phyloP scores from a whole-genome alignment of 2,329 filamentous ascomycete genomes.

The Alternaria brassicae region DNA sequence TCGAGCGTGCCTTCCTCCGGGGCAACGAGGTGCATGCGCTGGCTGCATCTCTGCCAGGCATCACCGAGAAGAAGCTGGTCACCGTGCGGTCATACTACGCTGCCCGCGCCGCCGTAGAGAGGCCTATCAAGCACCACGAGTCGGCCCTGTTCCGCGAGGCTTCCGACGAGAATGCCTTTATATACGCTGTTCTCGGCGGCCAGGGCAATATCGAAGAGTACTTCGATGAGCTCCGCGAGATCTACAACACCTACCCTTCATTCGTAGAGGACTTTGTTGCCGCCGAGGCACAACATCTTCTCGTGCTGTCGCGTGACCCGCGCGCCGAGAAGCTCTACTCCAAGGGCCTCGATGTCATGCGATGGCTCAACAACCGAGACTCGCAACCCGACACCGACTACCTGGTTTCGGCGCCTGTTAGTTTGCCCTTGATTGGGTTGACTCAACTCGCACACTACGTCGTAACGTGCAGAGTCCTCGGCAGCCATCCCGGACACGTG shows the following conservation, averaged over 20 bases:
- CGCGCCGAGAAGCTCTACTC: conserved; percentile 93
- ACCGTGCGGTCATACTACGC: conserved; percentile 92
- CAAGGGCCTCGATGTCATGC: conserved; percentile 94
- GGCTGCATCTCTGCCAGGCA: conserved; percentile 84
- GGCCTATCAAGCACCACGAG: conserved; percentile 89
- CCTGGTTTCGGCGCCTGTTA: conserved; percentile 62
- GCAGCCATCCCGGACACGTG: conserved; percentile 86
- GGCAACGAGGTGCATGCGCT: conserved; percentile 97
- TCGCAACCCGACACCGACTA: conserved; percentile 94
- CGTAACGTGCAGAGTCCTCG: conserved; percentile 90
- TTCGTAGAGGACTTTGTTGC: conserved; percentile 87
- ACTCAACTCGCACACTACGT: conserved; percentile 96
- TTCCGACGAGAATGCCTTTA: conserved; percentile 78
- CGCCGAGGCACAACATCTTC: conserved; percentile 84
- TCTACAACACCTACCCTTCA: conserved; percentile 88
- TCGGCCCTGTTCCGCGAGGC: conserved; percentile 91
- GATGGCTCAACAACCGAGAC: conserved; percentile 89
- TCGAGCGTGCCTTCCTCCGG: conserved; percentile 91
- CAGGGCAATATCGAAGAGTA: conserved; percentile 99
- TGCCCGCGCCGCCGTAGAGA: conserved; percentile 81
- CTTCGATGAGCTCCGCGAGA: conserved; percentile 93
- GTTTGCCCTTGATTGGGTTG: conserved; percentile 92
- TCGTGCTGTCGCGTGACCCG: conserved; percentile 80
- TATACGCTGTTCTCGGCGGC: conserved; percentile 95
- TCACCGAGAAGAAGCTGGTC: conserved; percentile 88